phyloP scores from a whole-genome alignment of 352 stramenopile genomes.

The Phytophthora tentaculata region DNA sequence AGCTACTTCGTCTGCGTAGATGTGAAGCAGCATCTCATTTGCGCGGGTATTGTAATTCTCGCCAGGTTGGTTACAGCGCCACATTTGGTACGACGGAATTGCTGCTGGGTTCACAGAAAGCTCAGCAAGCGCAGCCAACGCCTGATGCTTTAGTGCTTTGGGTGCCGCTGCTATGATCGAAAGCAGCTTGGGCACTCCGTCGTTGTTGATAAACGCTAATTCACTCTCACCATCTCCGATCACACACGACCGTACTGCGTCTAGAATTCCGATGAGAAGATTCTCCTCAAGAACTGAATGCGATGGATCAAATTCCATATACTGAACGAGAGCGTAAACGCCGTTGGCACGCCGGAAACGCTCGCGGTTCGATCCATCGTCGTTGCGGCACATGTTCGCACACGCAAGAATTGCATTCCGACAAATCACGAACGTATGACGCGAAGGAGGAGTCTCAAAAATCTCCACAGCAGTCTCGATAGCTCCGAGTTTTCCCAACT shows the following conservation, averaged over 20 bases:
- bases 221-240: slow-evolving; percentile 64
- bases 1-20: slow-evolving; percentile 71
- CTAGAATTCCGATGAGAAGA: slow-evolving; percentile 65
- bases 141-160: slow-evolving; percentile 66
- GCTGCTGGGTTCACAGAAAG: slow-evolving; percentile 76
- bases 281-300: slow-evolving; percentile 74
- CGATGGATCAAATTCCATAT: slow-evolving; percentile 57
- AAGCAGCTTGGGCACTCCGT: slow-evolving; percentile 69
- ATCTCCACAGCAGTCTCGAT: slow-evolving; percentile 60
- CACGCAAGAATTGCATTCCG: slow-evolving; percentile 68
- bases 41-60: slow-evolving; percentile 60
- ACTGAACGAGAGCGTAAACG: slow-evolving; percentile 45
- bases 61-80: slow-evolving; percentile 56
- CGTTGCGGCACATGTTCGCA: slow-evolving; percentile 57
- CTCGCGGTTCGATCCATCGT: slow-evolving; percentile 51
- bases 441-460: slow-evolving; percentile 53
- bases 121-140: slow-evolving; percentile 67
- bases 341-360: slow-evolving; percentile 61
- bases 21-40: slow-evolving; percentile 65
- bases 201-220: slow-evolving; percentile 56
- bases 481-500: slow-evolving; percentile 49
- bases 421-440: slow-evolving; percentile 68
- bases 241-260: slow-evolving; percentile 70
- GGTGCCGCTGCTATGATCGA: slow-evolving; percentile 57
- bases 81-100: slow-evolving; percentile 68